Evolutionary conservation across 495 filamentous ascomycete species (phyloP), one percentile per base, ranked within the genome.

Genomic region (Hypoxylon rickii): DNA sequence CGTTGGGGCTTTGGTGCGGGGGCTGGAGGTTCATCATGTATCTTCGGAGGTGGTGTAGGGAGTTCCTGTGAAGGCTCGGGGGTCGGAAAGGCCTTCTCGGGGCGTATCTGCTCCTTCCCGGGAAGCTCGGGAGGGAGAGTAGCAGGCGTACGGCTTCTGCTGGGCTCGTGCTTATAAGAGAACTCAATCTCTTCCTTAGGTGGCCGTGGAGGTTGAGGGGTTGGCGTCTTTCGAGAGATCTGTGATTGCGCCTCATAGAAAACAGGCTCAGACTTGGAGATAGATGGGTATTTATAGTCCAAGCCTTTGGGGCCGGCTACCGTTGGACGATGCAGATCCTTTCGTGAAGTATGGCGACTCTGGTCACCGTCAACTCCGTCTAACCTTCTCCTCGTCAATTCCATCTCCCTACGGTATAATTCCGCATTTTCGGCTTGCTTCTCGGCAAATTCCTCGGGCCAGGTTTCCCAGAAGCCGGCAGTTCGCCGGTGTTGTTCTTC

Each of bases 391-490:
- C 79, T 65, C 1, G 76, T 71, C 1, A 63, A 73, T 50, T 77
- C 74, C 78, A 83, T 82, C 45, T 81, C 71, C 18, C 66, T 56
- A 11, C 72, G 73, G 24, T 80, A 73, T 3, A 76, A 70, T 8
- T 75, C 71, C n/a, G 82, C 79, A 13, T 73, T 70, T 40, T 69
- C 64, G 3, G 55, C 55, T 36, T 66, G 66, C 47, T 55, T 57
- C n/a, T 55, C 44, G n/a, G 58, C 44, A 7, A 55, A 29, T 12
- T 62, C 58, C 0, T 50, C 47, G 44, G 55, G 76, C 83, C 83
- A 86, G 31, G 82, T 77, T 12, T 81, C 83, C 85, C 85, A 90
- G 19, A 85, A 67, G 0, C 86, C 84, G 1, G 81, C 84, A 3
- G 74, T 77, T 13, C 86, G 79, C 39, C 82, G 79, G 42, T 64